Conservation (phyloP, 208 protist genomes). For the Angomonas desouzai region DNA sequence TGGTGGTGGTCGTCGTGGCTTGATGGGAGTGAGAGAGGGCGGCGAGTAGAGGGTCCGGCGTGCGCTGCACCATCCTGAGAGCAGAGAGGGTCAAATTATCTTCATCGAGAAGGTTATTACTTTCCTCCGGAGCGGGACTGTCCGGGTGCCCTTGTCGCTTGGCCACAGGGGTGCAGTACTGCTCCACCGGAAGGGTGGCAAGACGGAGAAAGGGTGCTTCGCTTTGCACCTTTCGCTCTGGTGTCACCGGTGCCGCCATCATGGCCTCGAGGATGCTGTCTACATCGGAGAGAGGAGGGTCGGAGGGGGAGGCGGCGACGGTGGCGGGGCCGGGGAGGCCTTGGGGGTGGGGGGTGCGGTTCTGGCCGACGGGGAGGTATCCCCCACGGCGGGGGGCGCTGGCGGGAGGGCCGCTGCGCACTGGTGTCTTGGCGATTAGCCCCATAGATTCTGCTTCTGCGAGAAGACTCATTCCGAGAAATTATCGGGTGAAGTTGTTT, state of each 20-base stretch:
- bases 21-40: no score
- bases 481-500: no score
- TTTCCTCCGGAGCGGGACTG: conserved; percentile 2
- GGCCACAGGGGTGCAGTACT: not conserved
- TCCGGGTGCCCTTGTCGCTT: not conserved
- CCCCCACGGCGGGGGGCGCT: no score
- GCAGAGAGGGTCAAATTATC: not conserved
- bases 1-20: not conserved
- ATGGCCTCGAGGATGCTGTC: not conserved
- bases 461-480: not conserved
- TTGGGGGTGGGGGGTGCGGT: not conserved
- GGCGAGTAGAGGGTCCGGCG: not conserved
- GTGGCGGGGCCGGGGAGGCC: not conserved
- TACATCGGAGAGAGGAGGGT: not conserved
- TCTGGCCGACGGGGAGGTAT: not conserved
- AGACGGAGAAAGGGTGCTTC: not conserved
- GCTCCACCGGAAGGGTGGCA: not conserved
- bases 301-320: not conserved
- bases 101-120: not conserved
- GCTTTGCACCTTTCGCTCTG: not conserved
- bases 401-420: not conserved
- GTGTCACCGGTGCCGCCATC: conserved; percentile 5
- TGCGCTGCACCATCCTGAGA: conserved; percentile 3
- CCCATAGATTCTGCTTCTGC: not conserved
- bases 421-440: not conserved